Base-by-base conservation (phyloP, 1,284 basidiomycete species). In the Ceratobasidium sp. region DNA sequence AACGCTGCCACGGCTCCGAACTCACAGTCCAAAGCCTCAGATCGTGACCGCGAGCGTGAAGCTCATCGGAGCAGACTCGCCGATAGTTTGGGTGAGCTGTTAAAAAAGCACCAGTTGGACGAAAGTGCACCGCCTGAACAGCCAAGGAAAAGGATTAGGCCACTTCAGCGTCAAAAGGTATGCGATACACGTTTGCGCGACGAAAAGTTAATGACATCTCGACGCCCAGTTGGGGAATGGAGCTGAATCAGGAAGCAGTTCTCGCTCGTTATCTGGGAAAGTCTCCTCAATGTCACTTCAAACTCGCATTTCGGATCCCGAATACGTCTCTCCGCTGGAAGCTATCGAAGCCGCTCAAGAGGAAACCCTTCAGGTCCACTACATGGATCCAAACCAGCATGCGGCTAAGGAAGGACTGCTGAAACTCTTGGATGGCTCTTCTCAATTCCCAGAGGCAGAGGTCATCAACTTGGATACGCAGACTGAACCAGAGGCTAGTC, bases 301-400 rank as follows among this genome's bases (percentile, higher is more conserved):
- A 17, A 64, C 70, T 52, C 70, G 54, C 13, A 59, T 38, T 23
- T 64, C 57, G 28, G 70, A 64, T 26, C 70, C 46, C 59, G 70
- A 74, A 38, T 74, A 64, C 20, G 70, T 74, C 33, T 74, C 70
- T 1, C 70, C 70, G 6, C 46, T 74, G 20, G 70, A 74, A 52
- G 70, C 33, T 28, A 62, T 74, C 1, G 59, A 74, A n/a, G 26
- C 62, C 10, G 57, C 42, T 9, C 64, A 78, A 20, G 69, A 78
- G 23, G 77, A 78, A 26, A 73, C 77, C 0, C 26, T 78, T 13
- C 68, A 71, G 23, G 77, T 78, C 28, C 68, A 65, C 50, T 78
- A 78, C 28, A 48, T 52, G 28, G 77, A 78, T 33, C 77, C 77
- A 7, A 62, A 69, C n/a, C 69, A 78, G 38, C 48, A 56, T 15